Conservation (phyloP, 345 rosid species). For the Euphorbia peplus region DNA sequence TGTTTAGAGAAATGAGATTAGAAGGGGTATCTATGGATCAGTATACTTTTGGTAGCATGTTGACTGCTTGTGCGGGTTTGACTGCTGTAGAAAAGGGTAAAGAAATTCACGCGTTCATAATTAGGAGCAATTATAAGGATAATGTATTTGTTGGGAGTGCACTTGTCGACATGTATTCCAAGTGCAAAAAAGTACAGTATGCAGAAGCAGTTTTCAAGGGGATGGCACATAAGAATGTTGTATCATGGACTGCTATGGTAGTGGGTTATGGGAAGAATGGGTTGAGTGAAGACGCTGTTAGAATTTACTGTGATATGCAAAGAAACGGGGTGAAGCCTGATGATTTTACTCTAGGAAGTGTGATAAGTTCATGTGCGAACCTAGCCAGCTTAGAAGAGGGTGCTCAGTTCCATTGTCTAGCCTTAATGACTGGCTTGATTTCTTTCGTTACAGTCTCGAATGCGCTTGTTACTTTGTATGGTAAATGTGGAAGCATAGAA, state of each 20-base stretch:
- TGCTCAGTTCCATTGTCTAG: constrained; percentile 75
- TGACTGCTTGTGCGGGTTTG: constrained; percentile 75
- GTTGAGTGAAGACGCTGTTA: constrained; percentile 71
- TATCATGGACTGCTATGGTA: constrained; percentile 92
- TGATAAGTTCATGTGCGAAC: constrained; percentile 89
- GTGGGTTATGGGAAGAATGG: constrained; percentile 92
- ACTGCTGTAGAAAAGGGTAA: constrained; percentile 60
- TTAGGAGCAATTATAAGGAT: constrained; percentile 52
- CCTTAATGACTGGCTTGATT: constrained; percentile 58
- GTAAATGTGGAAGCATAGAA: constrained; percentile 81
- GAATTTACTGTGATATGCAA: constrained; percentile 61
- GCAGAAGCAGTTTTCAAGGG: constrained; percentile 64
- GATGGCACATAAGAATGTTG: constrained; percentile 69
- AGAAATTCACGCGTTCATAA: constrained; percentile 60
- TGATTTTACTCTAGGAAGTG: constrained; percentile 78
- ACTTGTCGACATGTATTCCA: constrained; percentile 92
- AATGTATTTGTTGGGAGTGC: constrained; percentile 84
- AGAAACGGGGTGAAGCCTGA: constrained; percentile 75
- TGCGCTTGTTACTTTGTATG: constrained; percentile 78
- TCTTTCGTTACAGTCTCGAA: constrained; percentile 68
- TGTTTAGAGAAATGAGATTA: constrained; percentile 62
- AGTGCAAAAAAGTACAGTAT: constrained; percentile 52
- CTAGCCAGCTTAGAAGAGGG: constrained; percentile 88
- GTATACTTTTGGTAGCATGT: constrained; percentile 75
- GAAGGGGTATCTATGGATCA: constrained; percentile 71